Conservation (phyloP, 2,329 filamentous ascomycete genomes). For the Pseudopyrenochaeta lycopersici region DNA sequence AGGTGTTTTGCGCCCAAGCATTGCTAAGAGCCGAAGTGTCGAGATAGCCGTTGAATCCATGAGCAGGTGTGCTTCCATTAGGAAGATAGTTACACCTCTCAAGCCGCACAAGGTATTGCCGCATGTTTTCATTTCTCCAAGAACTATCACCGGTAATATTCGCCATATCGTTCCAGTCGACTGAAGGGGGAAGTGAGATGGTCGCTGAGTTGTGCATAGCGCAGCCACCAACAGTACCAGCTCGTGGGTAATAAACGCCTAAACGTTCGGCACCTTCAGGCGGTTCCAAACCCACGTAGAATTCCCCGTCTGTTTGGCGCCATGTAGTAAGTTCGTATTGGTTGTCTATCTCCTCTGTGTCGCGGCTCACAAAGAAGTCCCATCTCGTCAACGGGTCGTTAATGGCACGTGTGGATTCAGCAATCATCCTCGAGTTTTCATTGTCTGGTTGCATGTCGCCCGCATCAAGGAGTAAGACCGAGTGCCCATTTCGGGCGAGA, state of each 20-base stretch:
- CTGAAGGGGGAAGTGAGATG: slow-evolving; percentile 63
- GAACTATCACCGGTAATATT: slow-evolving; percentile 64
- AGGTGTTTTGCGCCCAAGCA: too few relatives aligned
- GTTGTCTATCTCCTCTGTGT: not conserved
- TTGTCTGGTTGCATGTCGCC: slow-evolving; percentile 62
- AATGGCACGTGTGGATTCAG: not conserved
- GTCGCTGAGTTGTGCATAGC: slow-evolving; percentile 68
- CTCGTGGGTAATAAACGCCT: slow-evolving; percentile 64
- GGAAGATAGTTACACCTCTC: slow-evolving; percentile 61
- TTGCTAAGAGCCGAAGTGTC: too few relatives aligned
- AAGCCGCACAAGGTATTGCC: slow-evolving; percentile 60
- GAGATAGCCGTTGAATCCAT: slow-evolving; percentile 61
- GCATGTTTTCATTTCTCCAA: slow-evolving; percentile 65
- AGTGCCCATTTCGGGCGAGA: slow-evolving; percentile 64
- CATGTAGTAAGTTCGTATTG: not conserved
- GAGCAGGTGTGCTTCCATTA: slow-evolving; percentile 51
- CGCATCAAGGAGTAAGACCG: slow-evolving; percentile 65
- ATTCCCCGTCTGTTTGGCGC: not conserved
- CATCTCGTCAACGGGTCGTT: not conserved
- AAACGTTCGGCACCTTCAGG: slow-evolving; percentile 58
- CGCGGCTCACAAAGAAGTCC: not conserved
- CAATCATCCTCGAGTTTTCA: not conserved
- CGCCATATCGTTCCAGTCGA: slow-evolving; percentile 65
- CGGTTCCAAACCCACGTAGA: slow-evolving; percentile 44
- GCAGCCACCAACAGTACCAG: slow-evolving; percentile 64